Evolutionary conservation across 441 rosid genomes (phyloP), one percentile per base, ranked within the genome.

Genomic region (Bruguiera hainesii): DNA sequence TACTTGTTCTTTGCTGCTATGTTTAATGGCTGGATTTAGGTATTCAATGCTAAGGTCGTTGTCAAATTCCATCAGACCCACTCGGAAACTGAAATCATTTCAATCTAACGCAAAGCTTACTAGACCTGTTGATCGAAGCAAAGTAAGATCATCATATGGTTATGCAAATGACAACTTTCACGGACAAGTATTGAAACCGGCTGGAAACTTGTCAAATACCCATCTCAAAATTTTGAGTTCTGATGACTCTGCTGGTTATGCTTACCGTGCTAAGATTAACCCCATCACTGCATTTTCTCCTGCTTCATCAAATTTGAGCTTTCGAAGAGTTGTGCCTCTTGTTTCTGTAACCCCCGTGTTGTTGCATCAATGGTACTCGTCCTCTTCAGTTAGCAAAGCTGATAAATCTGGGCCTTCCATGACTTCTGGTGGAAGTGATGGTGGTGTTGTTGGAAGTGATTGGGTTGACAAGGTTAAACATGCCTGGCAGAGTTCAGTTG

Each of bases 391-490:
- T 72, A 73, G 81, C 5, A 86, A 83, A 69, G 66, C 74, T 55
- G 84, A 78, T 66, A 71, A 74, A 64, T 21, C 76, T 18, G 67
- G 61, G 23, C 69, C 65, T 1, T 6, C 85, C 20, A 83, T 81
- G 60, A 56, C 79, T 57, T 64, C 88, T 42, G 76, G 80, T 67
- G 71, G 75, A 46, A 72, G 80, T 59, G 65, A 70, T 62, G 71
- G 49, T 63, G 77, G 31, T 70, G 75, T 63, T 25, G 67, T 63
- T 60, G 84, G 75, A 50, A 61, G 51, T 75, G 93, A 83, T 37
- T 85, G 85, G 91, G 66, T 76, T 69, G 87, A 75, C 48, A 86
- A 80, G 73, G 75, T 85, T 46, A 85, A 79, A 70, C 89, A 83
- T 57, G 83, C 82, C 30, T 85, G 92, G 82, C 78, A 79, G 28